phyloP scores from a whole-genome alignment of 1,284 basidiomycete genomes.

The Apiotrichum mycotoxinovorans region DNA sequence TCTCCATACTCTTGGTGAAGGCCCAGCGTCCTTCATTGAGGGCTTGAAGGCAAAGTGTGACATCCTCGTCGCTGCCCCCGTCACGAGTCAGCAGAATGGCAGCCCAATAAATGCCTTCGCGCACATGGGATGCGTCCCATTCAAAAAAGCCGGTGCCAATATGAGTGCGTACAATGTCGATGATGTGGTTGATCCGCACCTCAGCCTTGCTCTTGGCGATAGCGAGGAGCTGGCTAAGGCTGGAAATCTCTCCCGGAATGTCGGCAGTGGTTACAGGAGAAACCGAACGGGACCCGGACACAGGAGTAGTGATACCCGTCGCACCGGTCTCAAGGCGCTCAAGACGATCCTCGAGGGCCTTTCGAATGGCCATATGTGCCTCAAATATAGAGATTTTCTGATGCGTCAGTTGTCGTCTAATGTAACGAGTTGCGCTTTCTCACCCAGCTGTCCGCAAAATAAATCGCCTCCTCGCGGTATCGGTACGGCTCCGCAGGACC shows the following conservation, averaged over 20 bases:
- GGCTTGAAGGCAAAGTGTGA: slow-evolving; percentile 65
- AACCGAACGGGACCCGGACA: slow-evolving; percentile 3
- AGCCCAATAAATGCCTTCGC: slow-evolving; percentile 64
- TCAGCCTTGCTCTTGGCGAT: slow-evolving; percentile 58
- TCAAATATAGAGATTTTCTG: slow-evolving; percentile 47
- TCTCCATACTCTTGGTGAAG: slow-evolving; percentile 67
- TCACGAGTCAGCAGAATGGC: slow-evolving; percentile 62
- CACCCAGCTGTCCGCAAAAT: slow-evolving; percentile 76
- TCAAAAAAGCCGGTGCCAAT: slow-evolving; percentile 59
- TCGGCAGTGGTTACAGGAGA: not conserved
- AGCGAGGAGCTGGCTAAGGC: slow-evolving; percentile 52
- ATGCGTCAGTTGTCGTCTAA: not conserved
- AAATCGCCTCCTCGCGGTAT: slow-evolving; percentile 60
- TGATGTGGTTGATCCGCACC: slow-evolving; percentile 49
- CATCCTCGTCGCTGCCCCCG: slow-evolving; percentile 64
- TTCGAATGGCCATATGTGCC: slow-evolving; percentile 46
- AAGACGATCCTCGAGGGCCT: slow-evolving; percentile 41
- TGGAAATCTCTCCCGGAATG: not conserved
- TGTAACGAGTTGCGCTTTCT: slow-evolving; percentile 46
- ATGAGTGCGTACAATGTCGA: slow-evolving; percentile 57
- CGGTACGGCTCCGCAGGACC: slow-evolving; percentile 47
- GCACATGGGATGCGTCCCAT: slow-evolving; percentile 74
- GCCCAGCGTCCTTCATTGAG: slow-evolving; percentile 75
- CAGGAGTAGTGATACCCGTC: not conserved
- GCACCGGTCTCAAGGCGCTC: slow-evolving; percentile 6